Evolutionary conservation across 306 rosid genomes (phyloP).

Genomic region (Ziziphus jujuba): DNA sequence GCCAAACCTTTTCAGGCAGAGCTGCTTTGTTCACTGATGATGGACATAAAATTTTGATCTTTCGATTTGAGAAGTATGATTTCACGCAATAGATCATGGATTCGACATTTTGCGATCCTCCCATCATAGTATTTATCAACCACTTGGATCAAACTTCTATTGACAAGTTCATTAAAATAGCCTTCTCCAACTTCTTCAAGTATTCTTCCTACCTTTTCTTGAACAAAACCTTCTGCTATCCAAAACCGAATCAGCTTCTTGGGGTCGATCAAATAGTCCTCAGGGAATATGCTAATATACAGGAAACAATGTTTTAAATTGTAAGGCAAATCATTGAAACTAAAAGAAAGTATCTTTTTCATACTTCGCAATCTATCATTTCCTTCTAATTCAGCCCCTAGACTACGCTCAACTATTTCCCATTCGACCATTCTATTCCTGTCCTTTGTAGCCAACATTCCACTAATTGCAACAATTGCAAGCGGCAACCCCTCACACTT

Average conservation of each 20-base stretch:
- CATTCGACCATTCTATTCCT: not conserved
- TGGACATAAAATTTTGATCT: not conserved
- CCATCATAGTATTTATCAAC: not conserved
- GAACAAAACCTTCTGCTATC: not conserved
- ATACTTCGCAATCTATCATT: not conserved
- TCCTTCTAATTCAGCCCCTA: not conserved
- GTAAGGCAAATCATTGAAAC: constrained; percentile 1
- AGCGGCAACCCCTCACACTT: not conserved
- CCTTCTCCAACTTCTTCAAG: not conserved
- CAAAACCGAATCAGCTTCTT: not conserved
- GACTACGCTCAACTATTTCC: not conserved
- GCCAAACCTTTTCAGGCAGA: not conserved
- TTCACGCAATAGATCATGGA: not conserved
- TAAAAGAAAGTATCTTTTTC: not conserved
- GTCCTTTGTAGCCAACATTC: not conserved
- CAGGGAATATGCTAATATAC: not conserved
- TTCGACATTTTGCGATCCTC: not conserved
- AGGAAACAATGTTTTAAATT: not conserved
- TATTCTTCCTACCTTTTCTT: not conserved
- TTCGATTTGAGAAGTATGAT: not conserved
- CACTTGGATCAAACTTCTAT: not conserved
- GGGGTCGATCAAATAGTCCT: not conserved
- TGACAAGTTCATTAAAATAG: not conserved
- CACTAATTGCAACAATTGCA: not conserved
- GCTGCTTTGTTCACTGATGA: not conserved